These are phyloP conservation scores for Globisporangium heterothallicum DNA, from an alignment of 352 stramenopile genomes.

Conservation along the genomic window DNA sequence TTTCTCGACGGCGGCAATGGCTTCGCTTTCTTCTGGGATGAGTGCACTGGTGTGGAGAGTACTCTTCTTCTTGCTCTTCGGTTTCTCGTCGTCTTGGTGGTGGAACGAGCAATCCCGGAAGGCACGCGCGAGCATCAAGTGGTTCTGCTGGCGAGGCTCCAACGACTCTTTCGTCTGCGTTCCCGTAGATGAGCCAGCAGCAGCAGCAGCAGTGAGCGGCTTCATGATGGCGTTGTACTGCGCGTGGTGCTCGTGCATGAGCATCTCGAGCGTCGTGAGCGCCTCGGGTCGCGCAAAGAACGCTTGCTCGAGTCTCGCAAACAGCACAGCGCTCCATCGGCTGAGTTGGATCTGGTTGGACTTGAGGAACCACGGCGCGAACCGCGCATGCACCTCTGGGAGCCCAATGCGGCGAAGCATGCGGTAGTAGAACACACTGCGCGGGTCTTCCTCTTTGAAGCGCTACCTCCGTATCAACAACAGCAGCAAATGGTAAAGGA, in stretches of 20 bases:
- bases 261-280: conserved; percentile 56
- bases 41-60: conserved; percentile 11
- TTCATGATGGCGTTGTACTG: conserved; percentile 43
- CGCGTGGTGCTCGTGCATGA: conserved; percentile 48
- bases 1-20: conserved; percentile 22
- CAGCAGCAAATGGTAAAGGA: not conserved
- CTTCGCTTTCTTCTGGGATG: conserved; percentile 31
- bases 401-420: conserved; percentile 71
- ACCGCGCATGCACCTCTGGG: conserved; percentile 64
- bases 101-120: conserved; percentile 72
- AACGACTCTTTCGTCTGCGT: conserved; percentile 12
- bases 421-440: conserved; percentile 68
- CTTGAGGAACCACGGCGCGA: conserved; percentile 77
- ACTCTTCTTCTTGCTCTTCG: conserved; percentile 12
- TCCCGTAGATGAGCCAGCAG: not conserved
- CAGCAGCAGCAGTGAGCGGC: not conserved
- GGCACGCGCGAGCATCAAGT: conserved; percentile 47
- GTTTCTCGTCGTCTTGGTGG: conserved; percentile 18
- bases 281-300: conserved; percentile 50
- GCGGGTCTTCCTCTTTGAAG: conserved; percentile 58
- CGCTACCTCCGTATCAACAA: conserved; percentile 20
- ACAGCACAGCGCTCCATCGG: conserved; percentile 62
- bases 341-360: conserved; percentile 65
- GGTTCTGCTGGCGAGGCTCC: conserved; percentile 48
- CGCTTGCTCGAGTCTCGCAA: conserved; percentile 54